Percentiles rank a stretch among this genome's conserved stretches.
These are phyloP conservation scores for Davidsoniella australis DNA, from an alignment of 2,329 filamentous ascomycete species.

Conservation along the genomic window DNA sequence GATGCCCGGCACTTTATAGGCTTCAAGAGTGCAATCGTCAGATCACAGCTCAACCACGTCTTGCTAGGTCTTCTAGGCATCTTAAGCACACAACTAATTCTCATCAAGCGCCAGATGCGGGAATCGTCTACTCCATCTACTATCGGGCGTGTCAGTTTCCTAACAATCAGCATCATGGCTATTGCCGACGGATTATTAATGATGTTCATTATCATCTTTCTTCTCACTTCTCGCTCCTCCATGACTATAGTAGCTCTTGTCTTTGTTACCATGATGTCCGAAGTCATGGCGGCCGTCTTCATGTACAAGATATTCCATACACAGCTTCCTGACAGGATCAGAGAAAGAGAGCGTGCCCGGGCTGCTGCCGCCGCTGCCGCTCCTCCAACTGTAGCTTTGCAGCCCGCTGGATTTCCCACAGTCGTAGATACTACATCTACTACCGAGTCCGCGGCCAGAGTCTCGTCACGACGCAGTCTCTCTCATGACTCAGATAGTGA, in stretches of 20 bases:
- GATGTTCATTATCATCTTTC: constrained; percentile 15
- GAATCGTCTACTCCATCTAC: constrained; percentile 52
- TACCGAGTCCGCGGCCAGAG: constrained; percentile 7
- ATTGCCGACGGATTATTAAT: constrained; percentile 30
- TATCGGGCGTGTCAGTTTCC: constrained; percentile 47
- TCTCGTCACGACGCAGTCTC: constrained; percentile 11
- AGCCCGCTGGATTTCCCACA: constrained; percentile 16
- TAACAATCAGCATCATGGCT: constrained; percentile 41
- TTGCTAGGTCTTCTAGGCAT: constrained; percentile 37
- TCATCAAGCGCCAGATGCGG: constrained; percentile 47
- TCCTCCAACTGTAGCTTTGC: neutral
- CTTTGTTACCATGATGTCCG: constrained; percentile 34
- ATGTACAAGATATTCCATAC: constrained; percentile 42
- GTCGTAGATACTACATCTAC: constrained; percentile 17
- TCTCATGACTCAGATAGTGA: constrained; percentile 1
- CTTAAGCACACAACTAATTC: constrained; percentile 42
- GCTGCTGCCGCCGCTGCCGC: neutral
- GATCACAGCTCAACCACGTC: constrained; percentile 41
- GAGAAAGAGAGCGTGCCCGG: constrained; percentile 24
- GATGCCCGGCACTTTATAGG: constrained; percentile 41
- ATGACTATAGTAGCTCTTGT: constrained; percentile 38
- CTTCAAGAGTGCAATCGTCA: constrained; percentile 42
- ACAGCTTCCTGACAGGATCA: constrained; percentile 37
- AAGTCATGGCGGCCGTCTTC: constrained; percentile 40
- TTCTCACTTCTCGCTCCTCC: constrained; percentile 20